Conservation (phyloP, 176 grass and related monocot species). For the Ensete ventricosum region DNA sequence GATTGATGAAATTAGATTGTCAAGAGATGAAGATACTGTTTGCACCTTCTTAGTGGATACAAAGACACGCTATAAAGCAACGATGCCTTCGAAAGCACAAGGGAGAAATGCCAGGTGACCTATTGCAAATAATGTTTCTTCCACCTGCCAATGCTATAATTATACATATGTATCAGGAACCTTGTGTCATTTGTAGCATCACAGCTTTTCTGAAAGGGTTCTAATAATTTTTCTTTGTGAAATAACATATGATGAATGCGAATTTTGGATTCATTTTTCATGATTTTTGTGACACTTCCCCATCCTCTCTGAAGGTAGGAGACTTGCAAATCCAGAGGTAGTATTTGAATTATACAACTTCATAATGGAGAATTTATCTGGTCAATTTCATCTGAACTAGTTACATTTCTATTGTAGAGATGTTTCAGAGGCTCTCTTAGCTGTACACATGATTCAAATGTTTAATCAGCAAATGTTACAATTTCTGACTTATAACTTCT, state of each 20-base stretch:
- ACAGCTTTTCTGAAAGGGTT: background rate
- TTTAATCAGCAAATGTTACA: background rate
- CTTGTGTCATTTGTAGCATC: background rate
- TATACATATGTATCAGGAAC: background rate
- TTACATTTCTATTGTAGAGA: background rate
- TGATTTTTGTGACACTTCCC: background rate
- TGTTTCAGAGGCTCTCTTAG: background rate
- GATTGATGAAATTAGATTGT: slow-evolving; percentile 77
- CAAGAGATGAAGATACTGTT: slow-evolving; percentile 28
- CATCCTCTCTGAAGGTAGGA: background rate
- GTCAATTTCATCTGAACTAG: background rate
- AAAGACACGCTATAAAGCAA: slow-evolving; percentile 59
- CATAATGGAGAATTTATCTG: background rate
- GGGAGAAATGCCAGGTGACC: slow-evolving; percentile 87
- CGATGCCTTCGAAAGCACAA: slow-evolving; percentile 53
- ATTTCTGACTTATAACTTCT: background rate
- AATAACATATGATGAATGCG: background rate
- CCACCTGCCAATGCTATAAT: background rate
- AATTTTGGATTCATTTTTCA: background rate
- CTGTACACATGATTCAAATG: background rate
- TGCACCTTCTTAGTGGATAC: slow-evolving; percentile 66
- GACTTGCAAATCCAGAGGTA: background rate
- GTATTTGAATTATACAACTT: background rate
- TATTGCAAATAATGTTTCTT: slow-evolving; percentile 2
- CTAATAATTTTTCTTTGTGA: background rate